Evolutionary conservation across 805 yeast genomes (phyloP), one percentile per base, ranked within the genome.

Genomic region (Kurtzmaniella fragi): DNA sequence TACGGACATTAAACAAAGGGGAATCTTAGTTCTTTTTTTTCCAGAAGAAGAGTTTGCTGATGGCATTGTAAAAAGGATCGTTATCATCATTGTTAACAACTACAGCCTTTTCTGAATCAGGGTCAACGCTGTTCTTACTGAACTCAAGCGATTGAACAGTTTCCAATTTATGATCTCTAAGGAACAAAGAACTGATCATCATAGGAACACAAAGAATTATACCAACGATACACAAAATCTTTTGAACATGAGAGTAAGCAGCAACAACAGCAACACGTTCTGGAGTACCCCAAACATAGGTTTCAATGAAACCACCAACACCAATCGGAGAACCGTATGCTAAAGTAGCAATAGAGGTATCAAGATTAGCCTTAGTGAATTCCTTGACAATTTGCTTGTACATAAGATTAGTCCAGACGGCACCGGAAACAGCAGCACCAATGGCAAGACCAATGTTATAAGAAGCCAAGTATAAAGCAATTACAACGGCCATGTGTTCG

Each of bases 381-480:
- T 70, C 50, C 34, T 62, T 57, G 26, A 50, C 40, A 35, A 78
- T 57, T 48, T 69, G 53, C 16, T 53, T 50, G 52, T 77, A 82
- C 49, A 83, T 62, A 13, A 67, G 53, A 46, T 80, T 77, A 11
- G 84, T 75, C 87, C 87, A 83, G 32, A 82, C 69, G 25, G 87
- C 86, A 47, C 87, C 88, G 15, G 85, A 71, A 17, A 83, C 72
- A 17, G 82, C 60, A 26, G 72, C 59, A 16, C 89, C 89, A 36
- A 82, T 48, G 4, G 85, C 84, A 10, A 77, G 57, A 6, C 90
- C 90, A 41, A 82, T 67, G 47, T 75, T 71, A 55, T 79, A 80
- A 16, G 73, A 55, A 2, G 87, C 68, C 47, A 77, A 64, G 59
- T 75, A 77, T 31, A 80, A 56, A 2, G 86, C 71, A 32, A 80